These are phyloP conservation scores for Scheffersomyces stambukii DNA, from an alignment of 1,139 yeast genomes.

Conservation along the genomic window DNA sequence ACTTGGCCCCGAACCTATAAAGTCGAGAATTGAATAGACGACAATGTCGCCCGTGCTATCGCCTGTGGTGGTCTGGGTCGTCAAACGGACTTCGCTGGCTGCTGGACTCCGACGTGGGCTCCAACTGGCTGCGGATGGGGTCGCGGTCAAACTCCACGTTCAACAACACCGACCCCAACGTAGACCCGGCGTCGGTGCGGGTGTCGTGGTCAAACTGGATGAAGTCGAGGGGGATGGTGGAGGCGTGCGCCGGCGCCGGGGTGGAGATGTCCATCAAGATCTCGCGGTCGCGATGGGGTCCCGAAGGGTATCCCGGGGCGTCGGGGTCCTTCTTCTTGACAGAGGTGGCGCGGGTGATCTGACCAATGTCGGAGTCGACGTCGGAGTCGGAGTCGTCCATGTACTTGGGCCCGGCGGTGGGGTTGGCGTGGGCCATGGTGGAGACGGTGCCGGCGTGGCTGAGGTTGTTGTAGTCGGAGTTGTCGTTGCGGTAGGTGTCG, in stretches of 20 bases:
- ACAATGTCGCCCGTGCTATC: background rate
- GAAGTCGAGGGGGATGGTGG: constrained; percentile 6
- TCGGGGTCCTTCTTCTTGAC: constrained; percentile 14
- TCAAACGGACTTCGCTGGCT: constrained; percentile 29
- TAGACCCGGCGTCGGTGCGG: constrained; percentile 9
- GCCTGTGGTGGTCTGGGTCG: constrained; percentile 17
- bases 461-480: constrained; percentile 6
- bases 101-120: constrained; percentile 10
- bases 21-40: background rate
- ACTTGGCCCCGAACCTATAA: no score
- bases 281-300: constrained; percentile 12
- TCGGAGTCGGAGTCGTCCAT: constrained; percentile 36
- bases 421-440: background rate
- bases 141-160: constrained; percentile 32
- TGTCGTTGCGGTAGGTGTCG: constrained; percentile 4
- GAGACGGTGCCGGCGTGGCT: background rate
- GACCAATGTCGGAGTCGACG: constrained; percentile 47
- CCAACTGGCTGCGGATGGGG: constrained; percentile 3
- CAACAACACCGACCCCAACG: constrained; percentile 30
- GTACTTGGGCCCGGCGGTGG: no score
- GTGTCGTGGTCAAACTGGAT: constrained; percentile 6
- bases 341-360: constrained; percentile 43
- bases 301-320: background rate
- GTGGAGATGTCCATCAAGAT: constrained; percentile 10
- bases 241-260: background rate